Conservation (phyloP, 768 basidiomycete genomes). For the Lentinula sp. region DNA sequence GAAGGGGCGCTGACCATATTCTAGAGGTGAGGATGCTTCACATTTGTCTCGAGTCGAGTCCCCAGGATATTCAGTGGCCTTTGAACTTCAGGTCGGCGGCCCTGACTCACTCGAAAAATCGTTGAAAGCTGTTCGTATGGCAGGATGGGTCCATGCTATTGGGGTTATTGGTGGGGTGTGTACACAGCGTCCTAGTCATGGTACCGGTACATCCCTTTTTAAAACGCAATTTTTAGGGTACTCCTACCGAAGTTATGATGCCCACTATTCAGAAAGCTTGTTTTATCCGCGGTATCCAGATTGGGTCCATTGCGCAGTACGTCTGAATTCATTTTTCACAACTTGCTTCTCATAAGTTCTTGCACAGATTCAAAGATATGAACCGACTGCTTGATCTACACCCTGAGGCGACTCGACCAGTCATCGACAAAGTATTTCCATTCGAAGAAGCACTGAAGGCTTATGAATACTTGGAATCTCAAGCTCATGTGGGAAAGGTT, state of each 20-base stretch:
- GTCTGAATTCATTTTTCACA: slow-evolving; percentile 7
- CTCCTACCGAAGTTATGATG: slow-evolving; percentile 19
- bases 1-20: slow-evolving; percentile 31
- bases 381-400: slow-evolving; percentile 31
- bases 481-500: slow-evolving; percentile 48
- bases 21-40: slow-evolving; percentile 21
- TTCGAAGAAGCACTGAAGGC: slow-evolving; percentile 41
- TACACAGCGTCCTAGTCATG: background rate
- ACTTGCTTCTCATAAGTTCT: background rate
- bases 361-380: slow-evolving; percentile 40
- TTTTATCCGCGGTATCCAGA: slow-evolving; percentile 34
- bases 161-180: slow-evolving; percentile 41
- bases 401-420: slow-evolving; percentile 29
- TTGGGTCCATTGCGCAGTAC: slow-evolving; percentile 39
- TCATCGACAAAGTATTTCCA: slow-evolving; percentile 44
- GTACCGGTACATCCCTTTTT: background rate
- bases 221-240: slow-evolving; percentile 8
- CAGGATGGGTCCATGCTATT: slow-evolving; percentile 43
- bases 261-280: slow-evolving; percentile 23
- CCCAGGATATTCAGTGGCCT: background rate
- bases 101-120: slow-evolving; percentile 42
- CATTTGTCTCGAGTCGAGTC: background rate
- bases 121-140: slow-evolving; percentile 29
- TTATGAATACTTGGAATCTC: slow-evolving; percentile 38
- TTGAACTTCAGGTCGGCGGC: slow-evolving; percentile 45